Conservation (phyloP, 106 monocot species). For the Allium fistulosum region DNA sequence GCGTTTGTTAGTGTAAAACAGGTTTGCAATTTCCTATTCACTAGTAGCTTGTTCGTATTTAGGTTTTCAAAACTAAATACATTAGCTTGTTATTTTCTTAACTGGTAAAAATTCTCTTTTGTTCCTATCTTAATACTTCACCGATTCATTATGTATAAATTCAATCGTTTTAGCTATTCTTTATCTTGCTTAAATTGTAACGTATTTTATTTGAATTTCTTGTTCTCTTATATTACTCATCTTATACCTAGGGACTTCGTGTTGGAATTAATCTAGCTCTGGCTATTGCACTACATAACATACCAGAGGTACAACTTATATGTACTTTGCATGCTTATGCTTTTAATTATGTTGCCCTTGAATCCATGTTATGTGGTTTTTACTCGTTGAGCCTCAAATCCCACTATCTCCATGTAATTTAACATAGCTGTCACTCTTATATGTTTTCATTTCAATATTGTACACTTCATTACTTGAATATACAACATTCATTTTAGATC, state of each 20-base stretch:
- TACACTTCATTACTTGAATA: not conserved
- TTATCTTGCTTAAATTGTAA: too few relatives aligned
- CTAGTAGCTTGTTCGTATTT: too few relatives aligned
- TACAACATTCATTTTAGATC: not conserved
- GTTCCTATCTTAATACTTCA: not conserved
- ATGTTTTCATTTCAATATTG: not conserved
- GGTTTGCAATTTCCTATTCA: too few relatives aligned
- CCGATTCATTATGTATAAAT: too few relatives aligned
- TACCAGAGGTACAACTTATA: conserved; percentile 73
- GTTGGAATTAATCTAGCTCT: conserved; percentile 93
- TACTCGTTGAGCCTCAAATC: not conserved
- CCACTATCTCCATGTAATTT: not conserved
- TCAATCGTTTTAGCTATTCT: too few relatives aligned
- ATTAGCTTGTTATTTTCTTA: too few relatives aligned
- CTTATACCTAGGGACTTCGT: conserved; percentile 60
- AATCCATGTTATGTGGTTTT: not conserved
- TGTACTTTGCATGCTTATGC: not conserved
- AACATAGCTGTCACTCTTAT: not conserved
- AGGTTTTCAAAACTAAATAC: too few relatives aligned
- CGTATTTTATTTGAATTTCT: too few relatives aligned
- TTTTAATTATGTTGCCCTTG: not conserved
- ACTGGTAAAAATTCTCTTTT: too few relatives aligned
- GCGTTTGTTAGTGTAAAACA: too few relatives aligned
- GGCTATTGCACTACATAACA: conserved; percentile 97
- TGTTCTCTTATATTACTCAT: not conserved